These are phyloP conservation scores for Colletotrichum echinochloae DNA, from an alignment of 2,329 filamentous ascomycete species.

Conservation along the genomic window DNA sequence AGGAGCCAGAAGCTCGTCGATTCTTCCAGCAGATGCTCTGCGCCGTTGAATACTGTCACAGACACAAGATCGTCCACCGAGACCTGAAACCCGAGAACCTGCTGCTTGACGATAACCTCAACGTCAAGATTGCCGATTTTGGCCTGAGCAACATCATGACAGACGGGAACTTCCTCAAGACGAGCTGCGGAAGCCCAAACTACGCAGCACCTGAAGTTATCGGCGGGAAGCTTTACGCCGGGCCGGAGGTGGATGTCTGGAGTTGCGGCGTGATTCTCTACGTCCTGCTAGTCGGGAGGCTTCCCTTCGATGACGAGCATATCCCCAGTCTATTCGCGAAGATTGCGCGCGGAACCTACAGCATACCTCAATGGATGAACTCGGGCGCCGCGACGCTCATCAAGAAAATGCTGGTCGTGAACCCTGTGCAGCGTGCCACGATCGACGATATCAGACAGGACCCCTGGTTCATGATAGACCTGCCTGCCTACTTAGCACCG, in stretches of 20 bases:
- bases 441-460: conserved; percentile 94
- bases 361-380: conserved; percentile 91
- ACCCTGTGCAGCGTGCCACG: conserved; percentile 92
- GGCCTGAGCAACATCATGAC: conserved; percentile 99
- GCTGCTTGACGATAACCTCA: conserved; percentile 92
- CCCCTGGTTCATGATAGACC: conserved; percentile 90
- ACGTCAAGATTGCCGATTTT: conserved; percentile 99
- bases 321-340: conserved; percentile 98
- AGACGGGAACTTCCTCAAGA: conserved; percentile 98
- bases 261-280: conserved; percentile 94
- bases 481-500: conserved; percentile 87
- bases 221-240: conserved; percentile 95
- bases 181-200: conserved; percentile 97
- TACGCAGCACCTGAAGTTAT: conserved; percentile 99
- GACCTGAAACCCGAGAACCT: conserved; percentile 98
- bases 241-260: conserved; percentile 98
- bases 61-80: conserved; percentile 98
- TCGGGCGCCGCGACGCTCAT: conserved; percentile 85
- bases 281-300: conserved; percentile 81
- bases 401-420: conserved; percentile 93
- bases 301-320: conserved; percentile 98
- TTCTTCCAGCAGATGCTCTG: conserved; percentile 99
- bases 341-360: conserved; percentile 94
- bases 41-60: conserved; percentile 97
- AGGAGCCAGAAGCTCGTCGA: conserved; percentile 90